These are phyloP conservation scores for Fusarium buharicum DNA, from an alignment of 2,329 filamentous ascomycete species.

Conservation along the genomic window DNA sequence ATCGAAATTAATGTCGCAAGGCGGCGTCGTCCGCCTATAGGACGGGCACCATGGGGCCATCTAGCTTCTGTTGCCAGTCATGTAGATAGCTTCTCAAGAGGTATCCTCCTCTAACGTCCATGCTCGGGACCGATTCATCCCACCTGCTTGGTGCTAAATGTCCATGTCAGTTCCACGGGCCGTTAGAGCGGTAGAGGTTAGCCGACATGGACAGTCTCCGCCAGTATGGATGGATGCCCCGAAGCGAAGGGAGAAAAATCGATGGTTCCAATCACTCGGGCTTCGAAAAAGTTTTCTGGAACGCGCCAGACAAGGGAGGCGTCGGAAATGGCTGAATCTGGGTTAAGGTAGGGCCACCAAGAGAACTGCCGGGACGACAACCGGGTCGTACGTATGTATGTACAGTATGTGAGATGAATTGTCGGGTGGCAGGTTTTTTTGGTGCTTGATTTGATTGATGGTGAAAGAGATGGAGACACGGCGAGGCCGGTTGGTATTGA, in stretches of 20 bases:
- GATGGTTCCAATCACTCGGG: conserved; percentile 25
- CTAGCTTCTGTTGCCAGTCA: conserved; percentile 18
- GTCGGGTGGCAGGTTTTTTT: conserved; percentile 19
- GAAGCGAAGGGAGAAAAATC: conserved; percentile 13
- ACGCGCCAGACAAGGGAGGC: conserved; percentile 17
- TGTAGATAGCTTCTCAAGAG: conserved; percentile 2
- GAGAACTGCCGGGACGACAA: conserved; percentile 16
- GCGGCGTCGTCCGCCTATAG: conserved; percentile 22
- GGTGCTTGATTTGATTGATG: conserved; percentile 16
- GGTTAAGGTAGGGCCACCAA: conserved; percentile 1
- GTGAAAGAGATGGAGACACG: conserved; percentile 46
- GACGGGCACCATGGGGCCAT: conserved; percentile 12
- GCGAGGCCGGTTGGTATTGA: conserved; percentile 43
- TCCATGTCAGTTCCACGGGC: conserved; percentile 24
- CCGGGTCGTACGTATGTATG: conserved; percentile 14
- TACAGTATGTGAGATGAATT: conserved; percentile 19
- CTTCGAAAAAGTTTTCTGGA: conserved; percentile 32
- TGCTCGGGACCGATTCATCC: conserved; percentile 24
- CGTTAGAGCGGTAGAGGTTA: conserved; percentile 23
- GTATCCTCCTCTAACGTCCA: conserved; percentile 23
- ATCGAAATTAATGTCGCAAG: conserved; percentile 21
- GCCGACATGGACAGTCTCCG: conserved; percentile 20
- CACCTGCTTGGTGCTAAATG: conserved; percentile 11
- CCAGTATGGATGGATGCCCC: conserved; percentile 18
- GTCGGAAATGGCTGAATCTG: conserved; percentile 25